Conservation (phyloP, 768 basidiomycete genomes). For the Amanita pallidorosea region DNA sequence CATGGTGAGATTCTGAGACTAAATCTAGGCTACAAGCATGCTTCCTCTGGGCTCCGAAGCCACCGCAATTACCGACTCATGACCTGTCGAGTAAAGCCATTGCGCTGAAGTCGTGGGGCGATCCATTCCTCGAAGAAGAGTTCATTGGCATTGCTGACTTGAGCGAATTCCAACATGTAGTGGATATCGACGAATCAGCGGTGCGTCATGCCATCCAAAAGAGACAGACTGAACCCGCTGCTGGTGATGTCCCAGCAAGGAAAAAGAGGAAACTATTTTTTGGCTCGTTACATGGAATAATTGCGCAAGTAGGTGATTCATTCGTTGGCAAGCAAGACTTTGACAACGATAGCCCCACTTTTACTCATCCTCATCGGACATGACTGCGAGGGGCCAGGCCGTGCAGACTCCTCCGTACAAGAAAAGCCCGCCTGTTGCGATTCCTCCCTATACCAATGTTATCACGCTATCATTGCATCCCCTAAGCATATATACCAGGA, state of each 20-base stretch:
- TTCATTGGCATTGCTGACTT: conserved; percentile 25
- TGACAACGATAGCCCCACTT: conserved; percentile 24
- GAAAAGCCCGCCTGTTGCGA: conserved; percentile 23
- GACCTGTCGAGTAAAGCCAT: neutral
- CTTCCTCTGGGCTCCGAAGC: conserved; percentile 2
- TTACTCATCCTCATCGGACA: conserved; percentile 16
- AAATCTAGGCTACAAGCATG: neutral
- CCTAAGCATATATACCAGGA: conserved; percentile 24
- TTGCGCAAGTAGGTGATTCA: conserved; percentile 34
- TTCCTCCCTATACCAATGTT: conserved; percentile 22
- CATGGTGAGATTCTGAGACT: neutral
- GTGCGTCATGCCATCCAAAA: neutral
- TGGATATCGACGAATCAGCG: conserved; percentile 11
- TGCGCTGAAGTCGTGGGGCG: conserved; percentile 29
- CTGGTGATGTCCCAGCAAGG: conserved; percentile 1
- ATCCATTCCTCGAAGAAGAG: conserved; percentile 20
- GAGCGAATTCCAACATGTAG: conserved; percentile 31
- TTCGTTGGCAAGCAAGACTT: conserved; percentile 11
- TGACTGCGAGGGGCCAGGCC: conserved; percentile 9
- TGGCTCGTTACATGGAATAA: conserved; percentile 22
- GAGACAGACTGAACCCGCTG: neutral
- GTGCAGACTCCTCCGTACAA: conserved; percentile 19
- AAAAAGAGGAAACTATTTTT: conserved; percentile 25
- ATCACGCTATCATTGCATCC: conserved; percentile 17
- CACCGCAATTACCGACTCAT: neutral